These are phyloP conservation scores for Gossypium davidsonii DNA, from an alignment of 441 rosid species.

Conservation along the genomic window DNA sequence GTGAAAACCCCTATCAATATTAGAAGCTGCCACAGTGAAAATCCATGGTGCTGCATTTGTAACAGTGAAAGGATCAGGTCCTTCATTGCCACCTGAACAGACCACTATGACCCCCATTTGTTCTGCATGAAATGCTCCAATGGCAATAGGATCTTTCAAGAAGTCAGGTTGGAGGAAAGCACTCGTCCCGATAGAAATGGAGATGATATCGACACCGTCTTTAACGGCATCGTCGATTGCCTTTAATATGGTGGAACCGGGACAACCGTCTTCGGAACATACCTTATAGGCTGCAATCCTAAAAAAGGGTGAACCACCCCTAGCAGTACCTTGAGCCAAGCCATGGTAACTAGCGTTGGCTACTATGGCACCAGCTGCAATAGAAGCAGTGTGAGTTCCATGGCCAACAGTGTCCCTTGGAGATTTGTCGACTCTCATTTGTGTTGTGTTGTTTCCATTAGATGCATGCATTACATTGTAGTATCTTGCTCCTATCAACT, in stretches of 20 bases:
- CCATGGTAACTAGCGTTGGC: slow-evolving; percentile 50
- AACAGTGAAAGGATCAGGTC: slow-evolving; percentile 54
- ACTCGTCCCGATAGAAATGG: slow-evolving; percentile 64
- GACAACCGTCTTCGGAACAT: slow-evolving; percentile 59
- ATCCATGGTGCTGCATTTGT: slow-evolving; percentile 77
- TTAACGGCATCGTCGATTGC: slow-evolving; percentile 73
- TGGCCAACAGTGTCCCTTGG: slow-evolving; percentile 69
- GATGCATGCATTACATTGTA: slow-evolving; percentile 22
- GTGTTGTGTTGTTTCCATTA: slow-evolving; percentile 1
- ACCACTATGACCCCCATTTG: slow-evolving; percentile 55
- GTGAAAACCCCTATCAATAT: slow-evolving; percentile 64
- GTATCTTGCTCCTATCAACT: slow-evolving; percentile 77
- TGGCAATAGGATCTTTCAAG: slow-evolving; percentile 63
- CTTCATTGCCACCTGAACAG: slow-evolving; percentile 74
- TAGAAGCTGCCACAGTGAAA: slow-evolving; percentile 69
- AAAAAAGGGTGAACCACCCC: slow-evolving; percentile 57
- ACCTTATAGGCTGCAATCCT: slow-evolving; percentile 69
- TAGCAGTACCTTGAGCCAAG: slow-evolving; percentile 55
- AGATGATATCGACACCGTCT: slow-evolving; percentile 73
- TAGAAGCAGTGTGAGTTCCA: slow-evolving; percentile 78
- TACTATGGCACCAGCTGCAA: slow-evolving; percentile 52
- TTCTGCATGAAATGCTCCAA: slow-evolving; percentile 80
- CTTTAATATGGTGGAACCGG: slow-evolving; percentile 48
- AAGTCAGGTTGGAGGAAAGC: slow-evolving; percentile 36
- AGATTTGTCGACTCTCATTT: slow-evolving; percentile 23